Base-by-base conservation (phyloP, 768 basidiomycete genomes). In the Roridomyces roridus region DNA sequence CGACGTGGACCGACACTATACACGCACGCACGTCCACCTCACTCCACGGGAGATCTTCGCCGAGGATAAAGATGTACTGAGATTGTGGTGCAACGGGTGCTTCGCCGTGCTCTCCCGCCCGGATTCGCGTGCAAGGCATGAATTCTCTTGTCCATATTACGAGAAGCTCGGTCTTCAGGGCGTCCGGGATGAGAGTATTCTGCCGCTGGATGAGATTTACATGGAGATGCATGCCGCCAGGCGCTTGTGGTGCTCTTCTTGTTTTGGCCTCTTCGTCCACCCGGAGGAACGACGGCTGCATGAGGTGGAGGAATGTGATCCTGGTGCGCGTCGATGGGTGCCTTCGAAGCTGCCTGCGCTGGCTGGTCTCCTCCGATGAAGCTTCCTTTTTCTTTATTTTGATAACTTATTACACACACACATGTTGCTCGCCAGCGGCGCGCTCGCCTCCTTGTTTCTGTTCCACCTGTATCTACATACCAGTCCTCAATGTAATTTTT, bases 61-160 rank as follows among this genome's bases (percentile, higher is more conserved):
- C 9, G 29, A 34, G 24, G 35, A 2, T 26, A 12, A 2, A 31
- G 49, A 24, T 26, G 23, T 36, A 18, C 15, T 29, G 1, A 43
- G 56, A 1, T 4, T n/a, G 14, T 57, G 56, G 56, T 57, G 56
- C 40, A 24, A 45, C 29, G 56, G 50, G 29, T 57, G 56, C 34
- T 37, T 57, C 20, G 21, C 18, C 2, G 28, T 51, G n/a, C 12
- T 57, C 12, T 57, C 56, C 15, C 28, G 56, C 6, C 21, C 29
- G 7, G 56, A 57, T 23, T 41, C 50, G 1, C 44, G 56, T 21
- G 24, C 37, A 20, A 29, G 56, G 49, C 56, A 57, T 31, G 56
- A 57, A 24, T 5, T 26, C 4, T 24, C 17, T 9, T 57, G 56
- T 44, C 21, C 26, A 0, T n/a, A 23, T 1, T 36, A 40, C 12